Conservation (phyloP, 1,284 basidiomycete genomes). For the Apiotrichum gracile region DNA sequence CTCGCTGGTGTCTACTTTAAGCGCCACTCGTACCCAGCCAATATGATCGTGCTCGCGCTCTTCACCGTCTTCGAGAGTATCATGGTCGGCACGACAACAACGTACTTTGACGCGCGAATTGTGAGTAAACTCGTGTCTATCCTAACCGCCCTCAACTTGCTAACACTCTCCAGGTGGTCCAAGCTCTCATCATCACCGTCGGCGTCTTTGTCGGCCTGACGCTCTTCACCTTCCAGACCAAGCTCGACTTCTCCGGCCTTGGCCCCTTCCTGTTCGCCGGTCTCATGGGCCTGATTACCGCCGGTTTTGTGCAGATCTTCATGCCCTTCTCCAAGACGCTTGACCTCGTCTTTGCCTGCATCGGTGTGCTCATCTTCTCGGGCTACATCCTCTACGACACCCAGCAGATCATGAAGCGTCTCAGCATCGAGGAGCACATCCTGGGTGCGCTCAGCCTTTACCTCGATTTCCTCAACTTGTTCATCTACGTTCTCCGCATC, state of each 20-base stretch:
- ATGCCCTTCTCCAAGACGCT: slow-evolving; percentile 45
- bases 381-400: slow-evolving; percentile 47
- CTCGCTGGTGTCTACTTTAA: slow-evolving; percentile 45
- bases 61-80: slow-evolving; percentile 51
- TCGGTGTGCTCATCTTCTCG: slow-evolving; percentile 44
- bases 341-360: slow-evolving; percentile 43
- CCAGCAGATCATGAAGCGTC: slow-evolving; percentile 47
- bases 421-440: slow-evolving; percentile 45
- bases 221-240: slow-evolving; percentile 52
- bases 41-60: slow-evolving; percentile 50
- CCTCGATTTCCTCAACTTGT: slow-evolving; percentile 41
- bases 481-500: slow-evolving; percentile 42
- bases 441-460: slow-evolving; percentile 24
- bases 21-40: slow-evolving; percentile 47
- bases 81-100: slow-evolving; percentile 48
- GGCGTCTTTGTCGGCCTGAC: slow-evolving; percentile 53
- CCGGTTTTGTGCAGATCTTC: slow-evolving; percentile 43
- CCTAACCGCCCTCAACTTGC: too few species aligned
- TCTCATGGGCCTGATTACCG: slow-evolving; percentile 41
- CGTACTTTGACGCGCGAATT: slow-evolving; percentile 42
- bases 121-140: too few species aligned
- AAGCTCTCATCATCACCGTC: slow-evolving; percentile 53
- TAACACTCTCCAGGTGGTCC: slow-evolving; percentile 48
- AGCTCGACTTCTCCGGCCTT: slow-evolving; percentile 46
- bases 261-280: slow-evolving; percentile 44